phyloP scores from a whole-genome alignment of 2,329 filamentous ascomycete species.

The Monilinia polystroma region DNA sequence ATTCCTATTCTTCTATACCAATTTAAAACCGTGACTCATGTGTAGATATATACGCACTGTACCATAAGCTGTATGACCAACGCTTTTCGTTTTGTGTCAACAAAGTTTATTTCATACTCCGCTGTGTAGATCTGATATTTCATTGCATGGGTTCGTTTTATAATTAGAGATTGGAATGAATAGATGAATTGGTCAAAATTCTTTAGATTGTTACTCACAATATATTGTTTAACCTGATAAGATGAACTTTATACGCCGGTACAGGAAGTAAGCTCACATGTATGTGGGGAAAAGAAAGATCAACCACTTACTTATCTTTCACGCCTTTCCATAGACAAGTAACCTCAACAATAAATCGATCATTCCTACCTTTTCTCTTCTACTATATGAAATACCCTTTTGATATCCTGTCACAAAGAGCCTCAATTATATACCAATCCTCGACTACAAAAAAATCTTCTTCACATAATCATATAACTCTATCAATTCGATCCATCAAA shows the following conservation, averaged over 20 bases:
- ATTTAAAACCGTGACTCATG: neutral
- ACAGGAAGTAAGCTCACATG: neutral
- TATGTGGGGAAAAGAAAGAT: conserved; percentile 1
- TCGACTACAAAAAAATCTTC: neutral
- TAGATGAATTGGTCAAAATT: neutral
- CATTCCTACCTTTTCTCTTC: neutral
- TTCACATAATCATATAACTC: neutral
- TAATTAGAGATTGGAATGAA: neutral
- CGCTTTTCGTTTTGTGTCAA: no score
- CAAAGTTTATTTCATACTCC: no score
- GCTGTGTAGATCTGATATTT: no score
- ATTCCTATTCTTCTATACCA: neutral
- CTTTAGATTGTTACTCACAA: no score
- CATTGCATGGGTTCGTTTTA: neutral
- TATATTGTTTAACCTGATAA: neutral
- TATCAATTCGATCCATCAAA: neutral
- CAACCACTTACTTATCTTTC: neutral
- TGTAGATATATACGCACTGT: neutral
- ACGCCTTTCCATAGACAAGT: conserved; percentile 1
- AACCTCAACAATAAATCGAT: no score
- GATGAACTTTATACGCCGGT: neutral
- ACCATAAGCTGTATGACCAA: neutral
- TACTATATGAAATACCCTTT: no score
- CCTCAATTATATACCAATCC: neutral
- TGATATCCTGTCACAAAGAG: no score